A percentile compares a stretch with the other conserved stretches of the same genome.
phyloP scores from a whole-genome alignment of 371 early-diverging fungal species.

The Apophysomyces variabilis region DNA sequence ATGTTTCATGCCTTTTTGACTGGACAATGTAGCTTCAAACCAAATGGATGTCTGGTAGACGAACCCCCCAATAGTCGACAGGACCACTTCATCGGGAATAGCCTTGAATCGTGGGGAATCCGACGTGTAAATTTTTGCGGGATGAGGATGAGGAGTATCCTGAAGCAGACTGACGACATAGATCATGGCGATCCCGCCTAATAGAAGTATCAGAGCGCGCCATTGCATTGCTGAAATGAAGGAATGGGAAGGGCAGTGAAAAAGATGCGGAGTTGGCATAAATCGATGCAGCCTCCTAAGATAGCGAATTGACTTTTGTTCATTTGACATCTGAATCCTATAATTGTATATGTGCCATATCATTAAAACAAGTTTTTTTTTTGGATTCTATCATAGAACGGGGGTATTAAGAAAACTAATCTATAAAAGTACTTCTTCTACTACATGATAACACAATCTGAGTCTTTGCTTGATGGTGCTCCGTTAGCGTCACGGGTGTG shows the following conservation, averaged over 20 bases:
- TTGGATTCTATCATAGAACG: neutral
- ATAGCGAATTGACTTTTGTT: neutral
- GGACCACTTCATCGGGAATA: slow-evolving; percentile 24
- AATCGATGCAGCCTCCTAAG: neutral
- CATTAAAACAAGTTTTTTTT: neutral
- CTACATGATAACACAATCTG: slow-evolving; percentile 42
- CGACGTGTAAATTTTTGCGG: slow-evolving; percentile 32
- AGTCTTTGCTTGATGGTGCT: slow-evolving; percentile 29
- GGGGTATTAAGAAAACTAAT: neutral
- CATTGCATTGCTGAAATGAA: slow-evolving; percentile 43
- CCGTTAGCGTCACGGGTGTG: slow-evolving; percentile 38
- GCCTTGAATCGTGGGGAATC: slow-evolving; percentile 14
- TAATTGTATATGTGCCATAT: too few species aligned
- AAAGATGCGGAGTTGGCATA: neutral
- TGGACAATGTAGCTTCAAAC: slow-evolving; percentile 19
- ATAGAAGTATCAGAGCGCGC: slow-evolving; percentile 41
- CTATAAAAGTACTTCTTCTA: neutral
- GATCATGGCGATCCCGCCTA: slow-evolving; percentile 38
- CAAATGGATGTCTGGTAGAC: slow-evolving; percentile 43
- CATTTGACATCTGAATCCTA: neutral
- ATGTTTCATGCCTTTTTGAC: slow-evolving; percentile 10
- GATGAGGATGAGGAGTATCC: slow-evolving; percentile 45
- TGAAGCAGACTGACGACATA: slow-evolving; percentile 44
- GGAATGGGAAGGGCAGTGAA: slow-evolving; percentile 1
- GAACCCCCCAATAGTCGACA: slow-evolving; percentile 33